phyloP scores from a whole-genome alignment of 805 yeast species.

The Yamadazyma laniorum region DNA sequence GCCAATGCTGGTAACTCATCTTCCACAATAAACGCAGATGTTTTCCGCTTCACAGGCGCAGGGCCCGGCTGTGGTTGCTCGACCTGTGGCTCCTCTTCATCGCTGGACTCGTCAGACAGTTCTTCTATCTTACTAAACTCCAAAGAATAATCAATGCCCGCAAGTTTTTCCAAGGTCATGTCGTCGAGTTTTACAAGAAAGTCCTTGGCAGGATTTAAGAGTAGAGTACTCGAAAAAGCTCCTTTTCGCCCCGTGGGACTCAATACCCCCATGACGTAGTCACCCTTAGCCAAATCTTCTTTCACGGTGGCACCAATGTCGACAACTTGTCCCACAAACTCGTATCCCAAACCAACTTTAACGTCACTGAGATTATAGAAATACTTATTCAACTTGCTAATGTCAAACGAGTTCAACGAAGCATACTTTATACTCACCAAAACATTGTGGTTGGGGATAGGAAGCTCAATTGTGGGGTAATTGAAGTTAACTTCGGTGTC shows the following conservation, averaged over 20 bases:
- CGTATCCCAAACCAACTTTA: constrained; percentile 66
- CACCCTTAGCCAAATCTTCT: constrained; percentile 48
- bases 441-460: constrained; percentile 46
- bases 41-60: background rate
- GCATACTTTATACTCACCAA: constrained; percentile 59
- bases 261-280: constrained; percentile 61
- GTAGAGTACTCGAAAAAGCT: constrained; percentile 53
- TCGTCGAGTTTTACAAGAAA: constrained; percentile 27
- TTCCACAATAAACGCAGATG: constrained; percentile 11
- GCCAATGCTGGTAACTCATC: constrained; percentile 29
- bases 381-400: constrained; percentile 58
- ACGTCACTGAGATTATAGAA: constrained; percentile 50
- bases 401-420: constrained; percentile 65
- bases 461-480: constrained; percentile 48
- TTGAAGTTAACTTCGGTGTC: constrained; percentile 52
- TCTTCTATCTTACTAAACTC: constrained; percentile 10
- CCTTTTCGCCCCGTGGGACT: constrained; percentile 55
- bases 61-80: background rate
- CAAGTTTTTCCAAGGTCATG: constrained; percentile 20
- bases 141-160: constrained; percentile 23
- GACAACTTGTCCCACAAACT: constrained; percentile 59
- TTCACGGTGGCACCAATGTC: constrained; percentile 48
- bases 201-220: constrained; percentile 54
- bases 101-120: constrained; percentile 3
- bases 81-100: constrained; percentile 5